phyloP scores from a whole-genome alignment of 805 yeast species.

The Candida nemodendra region DNA sequence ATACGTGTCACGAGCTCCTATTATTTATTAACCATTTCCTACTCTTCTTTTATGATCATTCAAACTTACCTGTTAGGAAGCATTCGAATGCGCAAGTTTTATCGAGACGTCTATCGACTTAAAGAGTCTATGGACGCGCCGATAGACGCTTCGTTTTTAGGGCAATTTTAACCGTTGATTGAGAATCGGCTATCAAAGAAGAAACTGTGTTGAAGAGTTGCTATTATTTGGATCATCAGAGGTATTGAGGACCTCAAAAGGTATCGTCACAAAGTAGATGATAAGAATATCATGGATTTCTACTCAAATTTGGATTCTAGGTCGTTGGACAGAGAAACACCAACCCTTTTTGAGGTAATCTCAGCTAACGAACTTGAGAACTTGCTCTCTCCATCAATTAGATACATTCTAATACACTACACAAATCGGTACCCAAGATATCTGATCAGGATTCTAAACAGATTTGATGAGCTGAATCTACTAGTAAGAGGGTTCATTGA shows the following conservation, averaged over 20 bases:
- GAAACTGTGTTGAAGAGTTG: neutral
- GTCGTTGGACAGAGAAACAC: slow-evolving; percentile 68
- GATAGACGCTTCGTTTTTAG: slow-evolving; percentile 6
- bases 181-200: neutral
- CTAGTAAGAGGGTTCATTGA: slow-evolving; percentile 64
- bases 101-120: slow-evolving; percentile 1
- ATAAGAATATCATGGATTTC: slow-evolving; percentile 70
- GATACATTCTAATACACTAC: slow-evolving; percentile 78
- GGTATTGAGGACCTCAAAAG: too few species aligned
- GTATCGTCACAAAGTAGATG: too few species aligned
- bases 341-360: slow-evolving; percentile 85
- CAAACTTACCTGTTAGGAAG: too few species aligned
- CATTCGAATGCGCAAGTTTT: too few species aligned
- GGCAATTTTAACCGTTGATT: slow-evolving; percentile 6
- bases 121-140: neutral
- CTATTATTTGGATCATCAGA: too few species aligned
- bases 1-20: too few species aligned
- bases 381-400: slow-evolving; percentile 75
- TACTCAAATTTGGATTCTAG: slow-evolving; percentile 78
- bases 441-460: slow-evolving; percentile 57
- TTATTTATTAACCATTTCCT: too few species aligned
- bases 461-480: slow-evolving; percentile 75
- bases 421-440: slow-evolving; percentile 75
- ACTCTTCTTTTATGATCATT: too few species aligned
- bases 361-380: slow-evolving; percentile 78